phyloP scores from a whole-genome alignment of 805 yeast genomes.

The Saturnispora bothae region DNA sequence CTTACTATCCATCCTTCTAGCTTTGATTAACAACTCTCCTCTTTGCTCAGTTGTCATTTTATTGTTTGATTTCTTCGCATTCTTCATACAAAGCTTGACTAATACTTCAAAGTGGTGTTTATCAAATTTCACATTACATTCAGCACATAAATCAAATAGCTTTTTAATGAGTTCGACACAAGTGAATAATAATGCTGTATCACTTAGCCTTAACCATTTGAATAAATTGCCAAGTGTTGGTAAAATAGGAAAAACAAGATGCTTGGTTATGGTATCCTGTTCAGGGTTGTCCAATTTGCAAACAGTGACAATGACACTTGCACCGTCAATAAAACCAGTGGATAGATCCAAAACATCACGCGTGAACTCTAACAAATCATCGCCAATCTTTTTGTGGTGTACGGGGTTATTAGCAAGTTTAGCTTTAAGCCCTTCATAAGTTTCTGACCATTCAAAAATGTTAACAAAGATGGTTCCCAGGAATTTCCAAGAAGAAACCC shows the following conservation, averaged over 20 bases:
- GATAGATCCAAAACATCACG: conserved; percentile 79
- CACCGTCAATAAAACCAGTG: conserved; percentile 55
- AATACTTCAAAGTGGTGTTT: conserved; percentile 43
- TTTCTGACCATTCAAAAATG: conserved; percentile 65
- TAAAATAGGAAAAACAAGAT: conserved; percentile 43
- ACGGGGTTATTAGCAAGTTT: conserved; percentile 11
- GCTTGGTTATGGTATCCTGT: conserved; percentile 9
- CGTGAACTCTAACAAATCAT: conserved; percentile 49
- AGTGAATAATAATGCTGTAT: conserved; percentile 55
- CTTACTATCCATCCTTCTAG: conserved; percentile 41
- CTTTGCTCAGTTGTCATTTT: conserved; percentile 61
- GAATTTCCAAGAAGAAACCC: conserved; percentile 69
- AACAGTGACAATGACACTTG: conserved; percentile 33
- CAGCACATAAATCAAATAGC: conserved; percentile 55
- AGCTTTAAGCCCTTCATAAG: conserved; percentile 21
- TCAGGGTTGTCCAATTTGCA: conserved; percentile 20
- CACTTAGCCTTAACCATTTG: conserved; percentile 77
- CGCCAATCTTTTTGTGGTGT: conserved; percentile 18
- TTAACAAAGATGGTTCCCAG: conserved; percentile 55
- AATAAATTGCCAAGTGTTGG: conserved; percentile 58
- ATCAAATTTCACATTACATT: conserved; percentile 40
- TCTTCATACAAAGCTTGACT: conserved; percentile 48
- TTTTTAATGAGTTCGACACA: conserved; percentile 64
- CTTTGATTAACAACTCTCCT: conserved; percentile 49
- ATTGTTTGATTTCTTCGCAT: conserved; percentile 60